A percentile compares a stretch with the other conserved stretches of the same genome.
Conservation (phyloP, 306 rosid species). For the Coriaria nepalensis region DNA sequence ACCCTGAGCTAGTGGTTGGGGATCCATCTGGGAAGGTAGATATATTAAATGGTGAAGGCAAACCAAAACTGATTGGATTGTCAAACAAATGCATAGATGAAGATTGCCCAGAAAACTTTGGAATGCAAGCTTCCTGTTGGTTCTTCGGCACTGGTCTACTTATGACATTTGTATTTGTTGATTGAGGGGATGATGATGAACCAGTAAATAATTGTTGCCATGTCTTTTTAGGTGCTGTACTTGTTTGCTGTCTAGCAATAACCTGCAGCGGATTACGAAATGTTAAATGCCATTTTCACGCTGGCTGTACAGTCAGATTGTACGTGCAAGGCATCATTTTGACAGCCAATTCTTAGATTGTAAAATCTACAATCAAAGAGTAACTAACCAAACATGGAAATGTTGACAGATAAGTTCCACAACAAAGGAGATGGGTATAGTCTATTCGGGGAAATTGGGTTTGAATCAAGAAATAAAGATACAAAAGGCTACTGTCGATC, state of each 20-base stretch:
- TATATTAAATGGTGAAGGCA: conserved; percentile 69
- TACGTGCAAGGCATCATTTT: too few species aligned
- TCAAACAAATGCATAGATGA: conserved; percentile 48
- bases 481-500: too few species aligned
- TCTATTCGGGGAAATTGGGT: too few species aligned
- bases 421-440: too few species aligned
- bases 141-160: conserved; percentile 70
- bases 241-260: conserved; percentile 46
- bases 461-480: too few species aligned
- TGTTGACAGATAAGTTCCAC: too few species aligned
- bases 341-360: too few species aligned
- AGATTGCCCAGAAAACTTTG: conserved; percentile 40
- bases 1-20: conserved; percentile 59
- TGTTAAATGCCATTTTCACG: conserved; percentile 10
- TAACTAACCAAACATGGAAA: too few species aligned
- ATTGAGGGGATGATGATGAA: conserved; percentile 43
- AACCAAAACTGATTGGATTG: conserved; percentile 82
- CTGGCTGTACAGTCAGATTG: neutral
- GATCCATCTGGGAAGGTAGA: conserved; percentile 42
- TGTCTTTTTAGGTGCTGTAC: conserved; percentile 62
- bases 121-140: conserved; percentile 47
- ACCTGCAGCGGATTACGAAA: conserved; percentile 48
- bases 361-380: too few species aligned
- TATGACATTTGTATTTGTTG: conserved; percentile 61
- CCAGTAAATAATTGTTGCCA: conserved; percentile 98